A percentile compares a stretch with the other conserved stretches of the same genome.
Conservation (phyloP, 78 protist species). For the Monocercomonoides exilis region DNA sequence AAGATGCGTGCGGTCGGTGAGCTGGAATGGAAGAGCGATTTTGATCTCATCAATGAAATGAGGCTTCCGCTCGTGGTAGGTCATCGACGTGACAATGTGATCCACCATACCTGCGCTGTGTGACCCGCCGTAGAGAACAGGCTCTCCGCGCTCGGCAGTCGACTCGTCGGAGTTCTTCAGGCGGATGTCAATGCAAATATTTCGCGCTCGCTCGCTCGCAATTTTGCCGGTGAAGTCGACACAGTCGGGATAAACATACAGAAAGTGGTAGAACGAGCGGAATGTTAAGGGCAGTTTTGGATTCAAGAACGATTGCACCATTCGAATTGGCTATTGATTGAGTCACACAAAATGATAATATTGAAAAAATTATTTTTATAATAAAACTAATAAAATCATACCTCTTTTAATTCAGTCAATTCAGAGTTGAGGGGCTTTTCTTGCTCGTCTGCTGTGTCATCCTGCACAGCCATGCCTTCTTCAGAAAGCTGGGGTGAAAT, state of each 20-base stretch:
- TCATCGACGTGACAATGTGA: background rate
- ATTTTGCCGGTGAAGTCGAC: background rate
- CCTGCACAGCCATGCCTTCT: no score
- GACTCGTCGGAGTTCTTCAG: background rate
- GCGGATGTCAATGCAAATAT: background rate
- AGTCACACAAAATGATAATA: no score
- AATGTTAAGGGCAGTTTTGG: background rate
- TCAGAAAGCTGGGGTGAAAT: no score
- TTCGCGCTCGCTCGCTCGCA: background rate
- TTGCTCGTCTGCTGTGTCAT: no score
- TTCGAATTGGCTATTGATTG: background rate
- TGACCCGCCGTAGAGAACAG: background rate
- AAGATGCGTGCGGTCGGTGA: background rate
- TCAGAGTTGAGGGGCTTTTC: no score
- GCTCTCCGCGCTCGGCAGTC: background rate
- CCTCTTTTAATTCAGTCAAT: no score
- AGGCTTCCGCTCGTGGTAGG: background rate
- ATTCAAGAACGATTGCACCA: background rate
- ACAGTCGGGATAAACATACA: background rate
- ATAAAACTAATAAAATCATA: no score
- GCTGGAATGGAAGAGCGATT: background rate
- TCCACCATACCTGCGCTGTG: background rate
- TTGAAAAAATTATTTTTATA: no score
- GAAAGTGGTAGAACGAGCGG: background rate
- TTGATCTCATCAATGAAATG: background rate